Evolutionary conservation across 805 yeast genomes (phyloP), one percentile per base, ranked within the genome.

Genomic region (Geotrichum ghanense): DNA sequence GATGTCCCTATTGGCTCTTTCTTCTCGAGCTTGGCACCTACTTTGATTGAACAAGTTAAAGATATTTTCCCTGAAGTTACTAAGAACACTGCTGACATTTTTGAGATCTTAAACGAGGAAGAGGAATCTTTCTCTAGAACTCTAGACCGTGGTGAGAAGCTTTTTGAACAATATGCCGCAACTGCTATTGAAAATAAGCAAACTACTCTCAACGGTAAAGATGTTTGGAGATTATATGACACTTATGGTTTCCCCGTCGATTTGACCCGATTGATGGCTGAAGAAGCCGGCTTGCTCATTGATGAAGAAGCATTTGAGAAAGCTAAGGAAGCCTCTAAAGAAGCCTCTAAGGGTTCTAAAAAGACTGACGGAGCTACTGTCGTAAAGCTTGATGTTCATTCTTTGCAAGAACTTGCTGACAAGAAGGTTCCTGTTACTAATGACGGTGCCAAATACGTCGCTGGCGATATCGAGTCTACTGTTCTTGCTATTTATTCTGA

Each of bases 241-340:
- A 92, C 99, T 10, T 92, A 90, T 62, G 99, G 99, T 49, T 92
- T 92, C 83, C 99, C 99, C 34, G 97, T 88, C 48, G 99, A 92
- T 68, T 76, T 92, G 62, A 92, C 99, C 24, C 80, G 95, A 64
- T 76, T 92, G 63, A 92, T 92, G 99, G 98, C 98, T 42, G 97
- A 90, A 67, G 99, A 92, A 69, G 86, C 92, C 50, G 95, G 95
- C 17, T 76, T 92, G 57, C 81, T 79, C 58, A 90, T 92, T 53
- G 97, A 92, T 64, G 95, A 88, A 63, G 80, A 72, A 44, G 97
- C 86, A 27, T 92, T 92, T 61, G 97, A 89, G 67, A 77, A 77
- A 56, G 97, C 98, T 43, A 85, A 81, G 63, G 75, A 78, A 53
- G 94, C 81, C 56, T 84, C 96, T 9, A 78, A 83, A 63, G 97